phyloP scores from a whole-genome alignment of 768 basidiomycete species.

The Mycena latifolia region DNA sequence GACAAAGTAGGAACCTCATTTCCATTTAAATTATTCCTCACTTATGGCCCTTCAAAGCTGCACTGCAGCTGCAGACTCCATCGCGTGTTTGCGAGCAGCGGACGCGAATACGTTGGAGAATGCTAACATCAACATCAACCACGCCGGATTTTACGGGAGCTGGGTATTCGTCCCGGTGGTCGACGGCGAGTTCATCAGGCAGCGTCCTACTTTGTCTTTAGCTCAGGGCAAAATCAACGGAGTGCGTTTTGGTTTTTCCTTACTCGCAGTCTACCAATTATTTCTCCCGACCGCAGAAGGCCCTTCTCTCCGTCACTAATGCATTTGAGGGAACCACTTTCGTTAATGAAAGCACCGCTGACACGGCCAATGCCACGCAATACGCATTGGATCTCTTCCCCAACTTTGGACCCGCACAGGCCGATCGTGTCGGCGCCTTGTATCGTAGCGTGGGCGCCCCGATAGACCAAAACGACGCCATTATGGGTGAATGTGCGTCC shows the following conservation, averaged over 20 bases:
- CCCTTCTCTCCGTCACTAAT: neutral
- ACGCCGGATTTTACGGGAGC: slow-evolving; percentile 40
- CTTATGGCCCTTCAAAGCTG: neutral
- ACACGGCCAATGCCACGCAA: slow-evolving; percentile 1
- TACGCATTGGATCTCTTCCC: slow-evolving; percentile 3
- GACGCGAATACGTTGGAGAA: slow-evolving; percentile 38
- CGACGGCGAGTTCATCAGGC: slow-evolving; percentile 48
- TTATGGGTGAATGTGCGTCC: slow-evolving; percentile 30
- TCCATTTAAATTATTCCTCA: slow-evolving; percentile 23
- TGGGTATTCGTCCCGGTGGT: slow-evolving; percentile 46
- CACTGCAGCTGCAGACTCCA: slow-evolving; percentile 1
- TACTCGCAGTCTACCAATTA: neutral
- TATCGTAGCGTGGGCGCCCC: slow-evolving; percentile 27
- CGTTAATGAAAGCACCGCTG: neutral
- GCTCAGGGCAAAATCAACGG: slow-evolving; percentile 45
- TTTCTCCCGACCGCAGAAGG: neutral
- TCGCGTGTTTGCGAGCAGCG: slow-evolving; percentile 45
- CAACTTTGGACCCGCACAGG: neutral
- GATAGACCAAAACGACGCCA: neutral
- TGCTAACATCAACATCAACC: slow-evolving; percentile 37
- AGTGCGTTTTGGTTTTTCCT: slow-evolving; percentile 35
- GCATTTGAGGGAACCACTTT: neutral
- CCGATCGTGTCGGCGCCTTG: neutral
- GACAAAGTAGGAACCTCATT: slow-evolving; percentile 33
- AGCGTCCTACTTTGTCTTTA: slow-evolving; percentile 46